Conservation (phyloP, 805 yeast genomes). For the Spathaspora gorwiae region DNA sequence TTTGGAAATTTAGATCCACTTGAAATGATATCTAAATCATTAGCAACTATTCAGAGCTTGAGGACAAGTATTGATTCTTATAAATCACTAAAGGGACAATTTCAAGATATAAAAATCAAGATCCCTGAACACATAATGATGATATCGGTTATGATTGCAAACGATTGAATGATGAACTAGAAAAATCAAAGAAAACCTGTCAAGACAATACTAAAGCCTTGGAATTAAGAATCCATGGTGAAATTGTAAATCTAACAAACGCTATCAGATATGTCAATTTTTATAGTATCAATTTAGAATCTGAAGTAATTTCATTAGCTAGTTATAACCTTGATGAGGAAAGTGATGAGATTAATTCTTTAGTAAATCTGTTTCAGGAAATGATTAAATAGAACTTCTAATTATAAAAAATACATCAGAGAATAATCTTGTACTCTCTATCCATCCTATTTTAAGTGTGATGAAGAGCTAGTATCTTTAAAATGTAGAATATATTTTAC, state of each 20-base stretch:
- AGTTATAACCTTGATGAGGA: neutral
- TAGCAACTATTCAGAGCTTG: neutral
- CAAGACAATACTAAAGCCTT: neutral
- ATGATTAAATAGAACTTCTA: too few species aligned
- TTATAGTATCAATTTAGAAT: neutral
- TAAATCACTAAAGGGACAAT: neutral
- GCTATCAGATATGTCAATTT: neutral
- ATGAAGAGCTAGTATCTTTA: too few species aligned
- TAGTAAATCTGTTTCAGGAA: neutral
- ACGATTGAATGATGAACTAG: neutral
- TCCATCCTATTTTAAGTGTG: too few species aligned
- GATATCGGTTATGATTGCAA: neutral
- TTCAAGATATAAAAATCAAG: neutral
- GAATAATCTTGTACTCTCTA: too few species aligned
- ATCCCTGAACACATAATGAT: neutral
- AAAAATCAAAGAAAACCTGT: neutral
- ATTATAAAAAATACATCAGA: too few species aligned
- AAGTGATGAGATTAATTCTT: neutral
- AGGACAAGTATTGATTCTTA: neutral
- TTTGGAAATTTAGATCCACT: neutral
- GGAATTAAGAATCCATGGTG: neutral
- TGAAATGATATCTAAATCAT: neutral
- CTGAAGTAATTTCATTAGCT: neutral
- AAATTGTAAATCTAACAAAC: neutral
- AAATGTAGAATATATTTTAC: too few species aligned